Percentiles rank a stretch among this genome's conserved stretches.
phyloP scores from a whole-genome alignment of 2,329 filamentous ascomycete species.

The Dactylonectria estremocensis region DNA sequence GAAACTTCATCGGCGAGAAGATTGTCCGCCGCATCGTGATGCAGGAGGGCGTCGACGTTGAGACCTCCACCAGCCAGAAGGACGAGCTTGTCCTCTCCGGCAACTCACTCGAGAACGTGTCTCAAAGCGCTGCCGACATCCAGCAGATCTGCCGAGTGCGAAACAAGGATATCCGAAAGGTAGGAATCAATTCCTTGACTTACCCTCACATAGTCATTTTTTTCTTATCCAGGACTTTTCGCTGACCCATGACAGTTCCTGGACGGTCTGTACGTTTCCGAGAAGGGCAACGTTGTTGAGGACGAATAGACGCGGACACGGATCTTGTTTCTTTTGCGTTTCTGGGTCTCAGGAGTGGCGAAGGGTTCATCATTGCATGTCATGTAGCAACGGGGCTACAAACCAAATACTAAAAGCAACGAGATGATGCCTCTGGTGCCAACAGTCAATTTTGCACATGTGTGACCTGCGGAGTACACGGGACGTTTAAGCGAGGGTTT shows the following conservation, averaged over 20 bases:
- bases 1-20: conserved; percentile 99
- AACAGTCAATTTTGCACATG: conserved; percentile 34
- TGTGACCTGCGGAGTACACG: conserved; percentile 32
- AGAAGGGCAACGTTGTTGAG: conserved; percentile 95
- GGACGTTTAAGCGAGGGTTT: conserved; percentile 43
- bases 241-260: conserved; percentile 79
- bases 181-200: conserved; percentile 56
- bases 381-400: conserved; percentile 68
- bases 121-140: conserved; percentile 98
- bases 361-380: conserved; percentile 75
- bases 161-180: conserved; percentile 99
- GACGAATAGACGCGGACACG: conserved; percentile 72
- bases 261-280: conserved; percentile 99
- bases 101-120: conserved; percentile 97
- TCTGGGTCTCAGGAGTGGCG: conserved; percentile 75
- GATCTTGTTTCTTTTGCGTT: conserved; percentile 70
- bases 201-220: background rate
- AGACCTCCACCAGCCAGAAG: conserved; percentile 93
- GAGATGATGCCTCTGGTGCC: conserved; percentile 52
- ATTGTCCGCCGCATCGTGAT: conserved; percentile 93
- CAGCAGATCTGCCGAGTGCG: conserved; percentile 99
- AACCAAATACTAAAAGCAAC: conserved; percentile 59
- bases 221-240: background rate
- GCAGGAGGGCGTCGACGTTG: conserved; percentile 91
- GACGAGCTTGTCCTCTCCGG: conserved; percentile 94